A percentile compares a stretch with the other conserved stretches of the same genome.
These are phyloP conservation scores for Talaromyces sp. DNA, from an alignment of 2,329 filamentous ascomycete species.

Conservation along the genomic window DNA sequence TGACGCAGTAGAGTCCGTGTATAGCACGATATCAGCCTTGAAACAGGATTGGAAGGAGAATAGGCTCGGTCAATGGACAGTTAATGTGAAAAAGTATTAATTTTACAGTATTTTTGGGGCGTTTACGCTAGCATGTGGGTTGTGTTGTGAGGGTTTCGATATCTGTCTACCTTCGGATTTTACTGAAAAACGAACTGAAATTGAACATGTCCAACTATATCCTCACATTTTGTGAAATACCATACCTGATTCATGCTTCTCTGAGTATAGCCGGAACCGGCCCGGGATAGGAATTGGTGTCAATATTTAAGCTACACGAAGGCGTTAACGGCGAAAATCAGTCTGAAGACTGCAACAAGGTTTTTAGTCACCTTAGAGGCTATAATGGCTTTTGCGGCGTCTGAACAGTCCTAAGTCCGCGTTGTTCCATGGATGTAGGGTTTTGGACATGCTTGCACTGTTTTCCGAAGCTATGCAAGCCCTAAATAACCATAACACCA, in stretches of 20 bases:
- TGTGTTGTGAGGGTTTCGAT: not conserved
- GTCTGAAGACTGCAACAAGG: not conserved
- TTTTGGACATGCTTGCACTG: not conserved
- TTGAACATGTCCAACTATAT: not conserved
- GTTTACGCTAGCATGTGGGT: constrained; percentile 28
- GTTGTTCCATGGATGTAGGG: not conserved
- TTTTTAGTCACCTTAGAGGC: not conserved
- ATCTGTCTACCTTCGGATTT: not conserved
- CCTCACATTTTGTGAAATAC: not conserved
- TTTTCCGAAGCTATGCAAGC: not conserved
- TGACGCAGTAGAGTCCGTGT: constrained; percentile 20
- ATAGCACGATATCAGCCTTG: constrained; percentile 21
- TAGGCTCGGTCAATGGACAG: constrained; percentile 28
- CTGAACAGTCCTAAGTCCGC: not conserved
- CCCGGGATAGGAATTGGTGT: not conserved
- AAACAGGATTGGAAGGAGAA: constrained; percentile 16
- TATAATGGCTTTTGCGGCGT: not conserved
- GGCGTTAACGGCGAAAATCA: not conserved
- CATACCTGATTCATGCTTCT: not conserved
- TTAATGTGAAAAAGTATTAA: constrained; percentile 23
- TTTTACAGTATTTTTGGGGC: constrained; percentile 31
- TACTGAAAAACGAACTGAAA: not conserved
- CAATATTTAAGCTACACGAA: not conserved
- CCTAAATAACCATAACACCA: not conserved
- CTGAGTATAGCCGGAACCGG: not conserved